Conservation (phyloP, 2,329 filamentous ascomycete genomes). For the Fusarium denticulatum region DNA sequence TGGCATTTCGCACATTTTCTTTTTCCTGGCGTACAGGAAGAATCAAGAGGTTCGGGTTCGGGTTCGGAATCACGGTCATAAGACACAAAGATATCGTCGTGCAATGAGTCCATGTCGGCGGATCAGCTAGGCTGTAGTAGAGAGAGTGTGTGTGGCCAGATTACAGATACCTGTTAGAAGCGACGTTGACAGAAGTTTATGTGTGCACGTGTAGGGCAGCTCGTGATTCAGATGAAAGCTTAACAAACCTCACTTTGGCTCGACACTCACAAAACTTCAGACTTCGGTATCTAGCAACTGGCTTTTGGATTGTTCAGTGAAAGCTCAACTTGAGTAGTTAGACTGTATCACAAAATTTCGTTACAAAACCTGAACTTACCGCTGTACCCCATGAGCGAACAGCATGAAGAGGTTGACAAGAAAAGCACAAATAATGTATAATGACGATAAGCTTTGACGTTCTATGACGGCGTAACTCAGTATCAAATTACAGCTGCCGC, state of each 20-base stretch:
- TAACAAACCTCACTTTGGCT: not conserved
- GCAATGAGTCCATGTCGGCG: not conserved
- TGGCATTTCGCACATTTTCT: not conserved
- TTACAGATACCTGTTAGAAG: not conserved
- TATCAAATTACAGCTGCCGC: not conserved
- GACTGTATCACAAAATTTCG: not conserved
- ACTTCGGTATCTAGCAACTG: not conserved
- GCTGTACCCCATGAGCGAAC: not conserved
- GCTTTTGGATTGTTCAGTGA: not conserved
- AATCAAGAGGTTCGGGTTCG: not conserved
- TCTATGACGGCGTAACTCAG: not conserved
- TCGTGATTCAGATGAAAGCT: not conserved
- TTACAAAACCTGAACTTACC: not conserved
- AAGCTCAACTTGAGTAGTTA: not conserved
- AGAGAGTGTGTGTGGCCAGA: not conserved
- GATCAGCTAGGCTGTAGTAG: not conserved
- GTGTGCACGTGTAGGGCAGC: not conserved
- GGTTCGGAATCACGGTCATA: not conserved
- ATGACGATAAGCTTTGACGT: not conserved
- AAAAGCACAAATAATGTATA: not conserved
- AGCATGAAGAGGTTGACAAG: not conserved
- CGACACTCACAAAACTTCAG: not conserved
- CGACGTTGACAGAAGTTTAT: not conserved
- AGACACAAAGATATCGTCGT: not conserved
- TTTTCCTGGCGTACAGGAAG: not conserved